Conservation (phyloP, 257 asterid species). For the Lycium ferocissimum region DNA sequence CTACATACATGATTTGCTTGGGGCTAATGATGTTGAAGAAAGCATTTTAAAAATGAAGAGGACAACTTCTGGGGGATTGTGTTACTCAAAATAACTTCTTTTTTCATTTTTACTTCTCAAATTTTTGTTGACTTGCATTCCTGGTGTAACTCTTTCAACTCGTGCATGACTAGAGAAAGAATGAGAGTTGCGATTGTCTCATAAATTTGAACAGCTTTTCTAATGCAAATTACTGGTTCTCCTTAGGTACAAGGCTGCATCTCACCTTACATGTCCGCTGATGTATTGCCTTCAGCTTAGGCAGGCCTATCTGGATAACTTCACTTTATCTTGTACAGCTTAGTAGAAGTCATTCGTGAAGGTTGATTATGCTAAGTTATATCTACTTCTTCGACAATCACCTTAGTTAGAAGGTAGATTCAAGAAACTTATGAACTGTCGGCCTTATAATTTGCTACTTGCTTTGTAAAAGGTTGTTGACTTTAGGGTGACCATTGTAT, state of each 20-base stretch:
- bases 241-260: conserved; percentile 84
- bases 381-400: neutral
- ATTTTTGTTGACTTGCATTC: conserved; percentile 20
- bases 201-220: neutral
- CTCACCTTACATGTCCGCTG: conserved; percentile 83
- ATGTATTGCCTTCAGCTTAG: conserved; percentile 58
- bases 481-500: neutral
- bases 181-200: neutral
- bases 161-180: neutral
- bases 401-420: neutral
- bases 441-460: neutral
- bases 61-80: neutral
- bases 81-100: neutral
- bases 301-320: neutral
- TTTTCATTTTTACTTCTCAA: neutral
- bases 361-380: conserved; percentile 26
- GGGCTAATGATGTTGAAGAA: conserved; percentile 9
- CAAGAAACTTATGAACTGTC: conserved; percentile 7
- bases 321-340: conserved; percentile 3
- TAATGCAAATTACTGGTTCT: conserved; percentile 7
- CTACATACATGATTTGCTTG: neutral
- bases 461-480: neutral
- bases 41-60: neutral
- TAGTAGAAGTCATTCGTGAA: neutral
- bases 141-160: neutral